Base-by-base conservation (phyloP, 164 flowering plant species). In the Taxillus chinensis region DNA sequence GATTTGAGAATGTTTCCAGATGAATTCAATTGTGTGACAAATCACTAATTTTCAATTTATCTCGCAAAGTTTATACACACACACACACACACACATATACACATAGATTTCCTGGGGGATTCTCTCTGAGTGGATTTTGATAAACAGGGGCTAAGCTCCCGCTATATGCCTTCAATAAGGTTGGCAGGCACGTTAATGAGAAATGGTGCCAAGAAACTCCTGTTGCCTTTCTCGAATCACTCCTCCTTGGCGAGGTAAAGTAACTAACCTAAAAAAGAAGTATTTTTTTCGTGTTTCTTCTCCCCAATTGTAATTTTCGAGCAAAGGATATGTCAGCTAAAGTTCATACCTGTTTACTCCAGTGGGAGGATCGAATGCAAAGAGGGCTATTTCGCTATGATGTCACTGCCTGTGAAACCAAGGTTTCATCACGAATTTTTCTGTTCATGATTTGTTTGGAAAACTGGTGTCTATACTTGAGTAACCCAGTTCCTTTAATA, bases 321-420 rank as follows among this genome's bases (percentile, higher is more conserved):
- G 27, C 27, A 27, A 3, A 14, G 50, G 41, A 7, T 39, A 54
- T 45, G 45, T 65, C 0, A 40, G 56, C 53, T 65, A 10, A 55
- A 50, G 39, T 66, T 53, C 9, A 14, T 41, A 13, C 14, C 27
- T 16, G 48, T 45, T 67, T 41, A 56, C 68, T 59, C 40, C 64
- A 85, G 90, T 85, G 90, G 90, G 87, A 85, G 74, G 84, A 85
- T 62, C 83, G 90, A 12, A 57, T 78, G 79, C 79, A 83, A 68
- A 73, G 78, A 60, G 90, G 90, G 39, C 79, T 85, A 39, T 85
- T 85, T 58, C 87, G 84, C 53, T 83, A 85, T 61, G 90, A 85
- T 71, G 90, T 85, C 62, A 83, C 90, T 67, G 82, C 84, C 42
- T 85, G 90, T 46, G 83, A 83, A 66, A 85, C 90, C 57, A 85